These are phyloP conservation scores for Tephrocybe sp. DNA, from an alignment of 768 basidiomycete genomes.

Conservation along the genomic window DNA sequence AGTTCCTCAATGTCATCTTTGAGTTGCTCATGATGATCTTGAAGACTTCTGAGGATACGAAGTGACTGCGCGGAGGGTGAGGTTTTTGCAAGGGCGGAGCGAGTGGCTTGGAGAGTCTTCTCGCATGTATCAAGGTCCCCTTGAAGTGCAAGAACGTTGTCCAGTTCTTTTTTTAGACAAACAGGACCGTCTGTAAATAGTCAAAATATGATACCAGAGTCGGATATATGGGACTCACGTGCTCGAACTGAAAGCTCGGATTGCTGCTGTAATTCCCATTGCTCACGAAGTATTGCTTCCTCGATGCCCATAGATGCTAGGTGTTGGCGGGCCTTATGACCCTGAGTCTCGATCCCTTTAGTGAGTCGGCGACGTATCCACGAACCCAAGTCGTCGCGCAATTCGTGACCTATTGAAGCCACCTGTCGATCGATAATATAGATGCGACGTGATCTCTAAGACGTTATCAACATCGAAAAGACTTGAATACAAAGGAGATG, in stretches of 20 bases:
- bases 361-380: conserved; percentile 28
- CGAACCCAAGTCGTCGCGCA: conserved; percentile 27
- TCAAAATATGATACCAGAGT: too few species aligned
- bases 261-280: conserved; percentile 33
- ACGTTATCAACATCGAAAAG: not conserved
- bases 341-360: conserved; percentile 16
- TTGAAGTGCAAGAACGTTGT: conserved; percentile 27
- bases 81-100: conserved; percentile 7
- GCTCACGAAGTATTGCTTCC: conserved; percentile 17
- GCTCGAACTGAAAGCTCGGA: conserved; percentile 27
- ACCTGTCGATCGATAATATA: conserved; percentile 36
- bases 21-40: conserved; percentile 7
- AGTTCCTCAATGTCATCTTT: conserved; percentile 24
- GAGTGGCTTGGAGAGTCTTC: conserved; percentile 15
- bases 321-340: conserved; percentile 5
- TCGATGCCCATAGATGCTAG: conserved; percentile 20
- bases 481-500: conserved; percentile 12
- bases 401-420: conserved; percentile 22
- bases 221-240: conserved; percentile 17
- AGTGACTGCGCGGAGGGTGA: conserved; percentile 4
- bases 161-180: not conserved
- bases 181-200: not conserved
- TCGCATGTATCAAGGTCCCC: conserved; percentile 22
- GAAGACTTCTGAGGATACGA: conserved; percentile 14
- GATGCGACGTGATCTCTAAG: conserved; percentile 24